A percentile compares a stretch with the other conserved stretches of the same genome.
These are phyloP conservation scores for Lentithecium fluviatile DNA, from an alignment of 495 filamentous ascomycete genomes.

Conservation along the genomic window DNA sequence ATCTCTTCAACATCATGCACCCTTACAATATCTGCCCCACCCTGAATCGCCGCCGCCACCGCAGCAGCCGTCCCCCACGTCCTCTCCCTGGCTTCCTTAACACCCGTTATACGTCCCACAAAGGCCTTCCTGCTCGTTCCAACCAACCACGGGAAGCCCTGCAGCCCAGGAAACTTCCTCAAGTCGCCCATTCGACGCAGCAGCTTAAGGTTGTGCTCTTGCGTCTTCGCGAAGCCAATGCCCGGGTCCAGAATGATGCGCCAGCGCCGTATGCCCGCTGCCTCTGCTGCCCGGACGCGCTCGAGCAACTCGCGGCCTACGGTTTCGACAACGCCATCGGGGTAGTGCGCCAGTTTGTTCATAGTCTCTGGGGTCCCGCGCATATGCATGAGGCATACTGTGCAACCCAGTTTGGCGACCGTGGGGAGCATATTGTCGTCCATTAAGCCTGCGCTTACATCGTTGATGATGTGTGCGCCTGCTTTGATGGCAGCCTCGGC, in stretches of 20 bases:
- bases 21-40: constrained; percentile 91
- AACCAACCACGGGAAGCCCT: constrained; percentile 81
- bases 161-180: constrained; percentile 60
- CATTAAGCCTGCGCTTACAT: constrained; percentile 79
- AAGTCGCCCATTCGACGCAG: constrained; percentile 65
- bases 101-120: constrained; percentile 78
- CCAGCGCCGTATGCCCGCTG: constrained; percentile 83
- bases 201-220: constrained; percentile 76
- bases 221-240: constrained; percentile 86
- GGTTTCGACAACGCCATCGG: constrained; percentile 66
- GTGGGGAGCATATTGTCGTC: constrained; percentile 82
- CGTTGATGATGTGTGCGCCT: constrained; percentile 93
- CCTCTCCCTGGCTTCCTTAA: constrained; percentile 63
- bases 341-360: constrained; percentile 65
- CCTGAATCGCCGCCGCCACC: constrained; percentile 79
- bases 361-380: constrained; percentile 86
- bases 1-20: constrained; percentile 95
- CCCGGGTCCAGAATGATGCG: constrained; percentile 93
- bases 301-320: constrained; percentile 67
- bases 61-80: constrained; percentile 86
- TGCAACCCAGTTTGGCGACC: constrained; percentile 73
- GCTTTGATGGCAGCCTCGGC: constrained; percentile 76
- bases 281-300: constrained; percentile 74
- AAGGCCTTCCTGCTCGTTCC: constrained; percentile 90
- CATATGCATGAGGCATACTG: constrained; percentile 93